Evolutionary conservation across 1,284 basidiomycete genomes (phyloP).

Genomic region (Rhodotorula sp.): DNA sequence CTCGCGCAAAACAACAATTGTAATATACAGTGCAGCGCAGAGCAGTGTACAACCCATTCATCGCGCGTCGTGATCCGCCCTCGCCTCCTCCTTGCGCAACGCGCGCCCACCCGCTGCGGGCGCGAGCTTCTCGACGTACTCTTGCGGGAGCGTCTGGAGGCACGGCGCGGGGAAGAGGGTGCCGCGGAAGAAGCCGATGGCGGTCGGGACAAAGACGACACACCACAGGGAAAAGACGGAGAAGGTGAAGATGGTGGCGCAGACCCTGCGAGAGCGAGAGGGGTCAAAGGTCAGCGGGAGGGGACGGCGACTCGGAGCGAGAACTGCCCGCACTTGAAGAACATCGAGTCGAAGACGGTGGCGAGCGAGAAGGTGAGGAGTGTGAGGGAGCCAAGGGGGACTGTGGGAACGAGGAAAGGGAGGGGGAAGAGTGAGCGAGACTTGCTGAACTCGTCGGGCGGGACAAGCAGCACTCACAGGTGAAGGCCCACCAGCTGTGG

Average conservation of each 20-base stretch:
- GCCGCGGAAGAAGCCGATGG: conserved; percentile 28
- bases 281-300: conserved; percentile 2
- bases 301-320: too few relatives aligned
- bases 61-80: neutral
- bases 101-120: neutral
- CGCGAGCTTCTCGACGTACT: conserved; percentile 34
- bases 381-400: conserved; percentile 45
- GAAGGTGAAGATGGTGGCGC: conserved; percentile 38
- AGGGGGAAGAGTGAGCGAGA: neutral
- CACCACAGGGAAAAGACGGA: conserved; percentile 33
- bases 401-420: neutral
- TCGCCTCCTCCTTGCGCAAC: conserved; percentile 2
- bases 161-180: conserved; percentile 45
- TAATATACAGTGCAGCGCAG: too few relatives aligned
- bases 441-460: neutral
- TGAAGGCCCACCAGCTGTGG: conserved; percentile 25
- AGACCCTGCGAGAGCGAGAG: conserved; percentile 26
- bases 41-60: too few relatives aligned
- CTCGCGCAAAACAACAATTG: too few relatives aligned
- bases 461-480: conserved; percentile 1
- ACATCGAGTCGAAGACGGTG: conserved; percentile 41
- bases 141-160: conserved; percentile 33
- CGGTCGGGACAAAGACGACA: conserved; percentile 36
- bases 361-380: conserved; percentile 45
- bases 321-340: conserved; percentile 40